phyloP scores from a whole-genome alignment of 2,329 filamentous ascomycete species.

The Colletotrichum siamense region DNA sequence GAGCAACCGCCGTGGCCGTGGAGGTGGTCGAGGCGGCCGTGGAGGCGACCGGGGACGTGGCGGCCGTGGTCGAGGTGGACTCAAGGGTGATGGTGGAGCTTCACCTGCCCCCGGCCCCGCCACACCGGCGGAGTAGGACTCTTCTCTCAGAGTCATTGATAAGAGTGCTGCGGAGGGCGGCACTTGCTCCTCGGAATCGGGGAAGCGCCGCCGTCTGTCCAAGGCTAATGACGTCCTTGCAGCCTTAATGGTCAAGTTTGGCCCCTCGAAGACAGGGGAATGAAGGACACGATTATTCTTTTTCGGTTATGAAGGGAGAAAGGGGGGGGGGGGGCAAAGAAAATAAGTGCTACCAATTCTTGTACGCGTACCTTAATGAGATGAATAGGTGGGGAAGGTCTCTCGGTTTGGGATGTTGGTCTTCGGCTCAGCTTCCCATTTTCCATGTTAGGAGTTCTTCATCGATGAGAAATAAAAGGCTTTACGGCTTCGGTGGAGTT shows the following conservation, averaged over 20 bases:
- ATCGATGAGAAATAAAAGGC: constrained; percentile 14
- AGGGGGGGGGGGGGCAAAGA: constrained; percentile 11
- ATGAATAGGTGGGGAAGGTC: constrained; percentile 6
- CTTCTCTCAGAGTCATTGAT: constrained; percentile 14
- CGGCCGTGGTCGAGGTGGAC: constrained; percentile 60
- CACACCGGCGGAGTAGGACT: constrained; percentile 45
- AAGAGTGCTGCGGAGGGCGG: background rate
- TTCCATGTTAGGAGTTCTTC: constrained; percentile 15
- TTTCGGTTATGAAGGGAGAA: constrained; percentile 14
- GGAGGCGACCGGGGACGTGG: constrained; percentile 64
- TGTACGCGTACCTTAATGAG: constrained; percentile 26
- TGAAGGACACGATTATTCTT: constrained; percentile 16
- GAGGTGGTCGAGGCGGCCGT: constrained; percentile 61
- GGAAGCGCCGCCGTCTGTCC: background rate
- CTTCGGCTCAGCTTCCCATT: background rate
- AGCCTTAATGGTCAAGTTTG: constrained; percentile 18
- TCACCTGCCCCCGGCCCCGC: constrained; percentile 59
- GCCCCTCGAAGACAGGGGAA: constrained; percentile 2
- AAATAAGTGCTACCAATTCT: constrained; percentile 25
- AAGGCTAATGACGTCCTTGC: constrained; percentile 17
- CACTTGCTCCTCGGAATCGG: background rate
- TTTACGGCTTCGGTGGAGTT: constrained; percentile 5
- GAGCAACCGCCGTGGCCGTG: constrained; percentile 61
- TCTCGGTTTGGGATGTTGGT: background rate
- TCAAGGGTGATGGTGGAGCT: constrained; percentile 63